Conservation (phyloP, 176 grass and related monocot genomes). For the Juncus effusus region DNA sequence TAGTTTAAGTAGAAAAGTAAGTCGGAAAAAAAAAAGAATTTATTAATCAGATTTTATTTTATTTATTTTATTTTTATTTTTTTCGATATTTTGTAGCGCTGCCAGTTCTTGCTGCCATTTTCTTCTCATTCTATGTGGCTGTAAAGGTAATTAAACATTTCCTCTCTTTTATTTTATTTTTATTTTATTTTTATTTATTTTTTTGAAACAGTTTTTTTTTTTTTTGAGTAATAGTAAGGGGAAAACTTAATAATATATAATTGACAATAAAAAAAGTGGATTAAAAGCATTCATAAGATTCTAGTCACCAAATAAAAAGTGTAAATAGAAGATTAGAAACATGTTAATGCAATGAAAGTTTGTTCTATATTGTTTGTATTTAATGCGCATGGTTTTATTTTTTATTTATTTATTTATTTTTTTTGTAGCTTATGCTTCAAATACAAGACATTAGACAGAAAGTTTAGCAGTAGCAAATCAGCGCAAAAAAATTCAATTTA, state of each 20-base stretch:
- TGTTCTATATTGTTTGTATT: no score
- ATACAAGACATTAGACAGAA: slow-evolving; percentile 45
- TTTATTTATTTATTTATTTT: slow-evolving; percentile 18
- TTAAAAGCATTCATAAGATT: no score
- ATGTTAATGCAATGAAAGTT: no score
- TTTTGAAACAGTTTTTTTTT: slow-evolving; percentile 7
- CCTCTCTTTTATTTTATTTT: slow-evolving; percentile 17
- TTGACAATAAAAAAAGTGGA: no score
- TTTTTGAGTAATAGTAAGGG: not conserved
- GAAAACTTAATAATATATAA: no score
- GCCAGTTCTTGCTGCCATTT: slow-evolving; percentile 45
- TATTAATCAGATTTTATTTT: not conserved
- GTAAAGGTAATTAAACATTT: slow-evolving; percentile 59
- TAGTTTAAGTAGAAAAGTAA: not conserved
- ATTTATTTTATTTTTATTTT: slow-evolving; percentile 21
- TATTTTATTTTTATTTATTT: not conserved
- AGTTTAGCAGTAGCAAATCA: not conserved
- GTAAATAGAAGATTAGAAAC: no score
- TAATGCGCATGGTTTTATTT: not conserved
- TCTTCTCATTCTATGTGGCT: slow-evolving; percentile 73
- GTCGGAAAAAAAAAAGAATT: not conserved
- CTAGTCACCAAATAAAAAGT: no score
- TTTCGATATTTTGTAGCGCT: slow-evolving; percentile 39
- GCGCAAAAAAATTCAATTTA: no score
- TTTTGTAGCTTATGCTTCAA: slow-evolving; percentile 89